These are phyloP conservation scores for Candida adriatica DNA, from an alignment of 805 yeast species.

Conservation along the genomic window DNA sequence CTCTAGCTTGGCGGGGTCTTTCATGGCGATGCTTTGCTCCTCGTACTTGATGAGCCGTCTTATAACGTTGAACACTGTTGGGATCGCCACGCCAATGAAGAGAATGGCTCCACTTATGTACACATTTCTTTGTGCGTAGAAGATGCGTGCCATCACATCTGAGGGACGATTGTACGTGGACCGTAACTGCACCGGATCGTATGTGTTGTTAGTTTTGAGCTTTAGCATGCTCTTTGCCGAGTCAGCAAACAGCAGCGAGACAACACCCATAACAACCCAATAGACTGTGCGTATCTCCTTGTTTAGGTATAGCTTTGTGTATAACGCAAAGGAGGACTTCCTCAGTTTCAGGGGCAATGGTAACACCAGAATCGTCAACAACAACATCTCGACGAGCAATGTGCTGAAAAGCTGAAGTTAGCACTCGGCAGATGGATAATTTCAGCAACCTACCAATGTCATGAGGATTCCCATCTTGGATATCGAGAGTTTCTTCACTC, in stretches of 20 bases:
- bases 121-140: conserved; percentile 56
- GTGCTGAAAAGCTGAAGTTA: conserved; percentile 33
- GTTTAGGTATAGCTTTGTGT: conserved; percentile 28
- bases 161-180: conserved; percentile 28
- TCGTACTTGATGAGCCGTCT: conserved; percentile 45
- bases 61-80: conserved; percentile 45
- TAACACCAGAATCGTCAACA: conserved; percentile 39
- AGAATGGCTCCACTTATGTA: conserved; percentile 59
- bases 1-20: conserved; percentile 12
- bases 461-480: conserved; percentile 20
- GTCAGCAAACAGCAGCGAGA: conserved; percentile 46
- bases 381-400: conserved; percentile 45
- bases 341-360: conserved; percentile 50
- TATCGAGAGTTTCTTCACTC: too few species aligned
- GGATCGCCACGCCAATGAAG: conserved; percentile 47
- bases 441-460: conserved; percentile 13
- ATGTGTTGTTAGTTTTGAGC: conserved; percentile 21
- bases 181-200: conserved; percentile 20
- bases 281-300: conserved; percentile 40
- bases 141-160: conserved; percentile 51
- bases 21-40: conserved; percentile 23
- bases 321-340: conserved; percentile 32
- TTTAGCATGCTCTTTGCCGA: conserved; percentile 40
- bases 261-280: conserved; percentile 34
- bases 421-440: background rate